Base-by-base conservation (phyloP, 306 rosid genomes). In the Carpinus fangiana region DNA sequence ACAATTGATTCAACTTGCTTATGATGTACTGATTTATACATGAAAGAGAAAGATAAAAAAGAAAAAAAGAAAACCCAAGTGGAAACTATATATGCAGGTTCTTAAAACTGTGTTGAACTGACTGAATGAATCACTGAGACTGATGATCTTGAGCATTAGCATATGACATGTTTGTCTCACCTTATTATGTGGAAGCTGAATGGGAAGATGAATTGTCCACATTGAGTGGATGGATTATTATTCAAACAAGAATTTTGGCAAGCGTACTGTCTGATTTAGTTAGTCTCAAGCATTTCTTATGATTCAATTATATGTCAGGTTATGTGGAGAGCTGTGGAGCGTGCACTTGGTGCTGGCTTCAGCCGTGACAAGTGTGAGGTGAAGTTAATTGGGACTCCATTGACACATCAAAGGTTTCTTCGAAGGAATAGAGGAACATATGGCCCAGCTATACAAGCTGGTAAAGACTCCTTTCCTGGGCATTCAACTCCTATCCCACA, bases 281-380 rank as follows among this genome's bases (percentile, higher is more conserved):
- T 18, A 20, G 17, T 46, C 34, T 56, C 7, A 47, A 45, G 46
- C 31, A 26, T 14, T 81, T 8, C n/a, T 34, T 41, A 17, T 23
- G 56, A 45, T 34, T 16, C 31, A 34, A 14, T 59, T 43, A 73
- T 43, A 51, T 55, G 62, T 64, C 62, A 90, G 91, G 87, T 91
- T 65, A 85, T 94, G 96, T 92, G 96, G 98, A 88, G 84, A 81
- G 96, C 97, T 0, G 98, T 89, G 80, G 96, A 92, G 88, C 90
- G 94, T 9, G 94, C 91, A 48, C 70, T 90, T 13, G 98, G 98
- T 10, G 36, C 80, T 18, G 93, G 96, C 43, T 94, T 94, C 82
- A 89, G 82, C 52, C 83, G 96, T 70, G 94, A 90, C 5, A 92
- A 92, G 82, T 94, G 98, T 28, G 96, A 94, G 73, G 98, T 94